Conservation (phyloP, 176 grass and related monocot species). For the Dactylis glomerata region DNA sequence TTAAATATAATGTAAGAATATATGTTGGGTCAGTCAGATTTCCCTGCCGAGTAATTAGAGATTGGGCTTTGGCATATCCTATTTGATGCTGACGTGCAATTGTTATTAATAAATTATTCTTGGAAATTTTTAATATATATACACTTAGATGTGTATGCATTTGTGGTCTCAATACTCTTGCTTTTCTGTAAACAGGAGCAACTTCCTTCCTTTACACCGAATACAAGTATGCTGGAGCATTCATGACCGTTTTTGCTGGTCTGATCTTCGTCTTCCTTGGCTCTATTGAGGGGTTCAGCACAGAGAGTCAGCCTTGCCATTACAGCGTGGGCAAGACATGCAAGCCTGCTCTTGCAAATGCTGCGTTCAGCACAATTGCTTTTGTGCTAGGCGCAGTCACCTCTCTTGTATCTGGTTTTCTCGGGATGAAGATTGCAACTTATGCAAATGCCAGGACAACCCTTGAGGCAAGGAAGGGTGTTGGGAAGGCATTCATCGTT, state of each 20-base stretch:
- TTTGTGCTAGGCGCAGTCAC: conserved; percentile 85
- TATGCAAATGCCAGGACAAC: conserved; percentile 93
- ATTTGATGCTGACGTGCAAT: not conserved
- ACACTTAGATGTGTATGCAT: not conserved
- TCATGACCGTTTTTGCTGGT: conserved; percentile 77
- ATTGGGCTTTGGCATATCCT: too few relatives aligned
- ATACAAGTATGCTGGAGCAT: conserved; percentile 84
- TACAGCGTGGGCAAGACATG: conserved; percentile 83
- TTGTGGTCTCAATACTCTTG: not conserved
- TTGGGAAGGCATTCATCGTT: conserved; percentile 84
- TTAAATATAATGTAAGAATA: not conserved
- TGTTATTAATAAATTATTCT: not conserved
- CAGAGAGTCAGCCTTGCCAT: conserved; percentile 77
- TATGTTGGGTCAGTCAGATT: not conserved
- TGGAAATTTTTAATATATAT: not conserved
- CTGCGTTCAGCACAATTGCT: conserved; percentile 81
- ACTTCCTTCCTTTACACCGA: conserved; percentile 93
- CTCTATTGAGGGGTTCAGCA: conserved; percentile 89
- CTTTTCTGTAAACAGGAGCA: conserved; percentile 66
- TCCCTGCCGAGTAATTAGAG: not conserved
- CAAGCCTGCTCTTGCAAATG: conserved; percentile 93
- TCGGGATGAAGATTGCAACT: conserved; percentile 96
- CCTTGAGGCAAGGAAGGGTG: conserved; percentile 87
- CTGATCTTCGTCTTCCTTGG: conserved; percentile 96
- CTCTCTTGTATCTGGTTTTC: conserved; percentile 89